Evolutionary conservation across 768 basidiomycete species (phyloP), one percentile per base, ranked within the genome.

Genomic region (Chiua virens): DNA sequence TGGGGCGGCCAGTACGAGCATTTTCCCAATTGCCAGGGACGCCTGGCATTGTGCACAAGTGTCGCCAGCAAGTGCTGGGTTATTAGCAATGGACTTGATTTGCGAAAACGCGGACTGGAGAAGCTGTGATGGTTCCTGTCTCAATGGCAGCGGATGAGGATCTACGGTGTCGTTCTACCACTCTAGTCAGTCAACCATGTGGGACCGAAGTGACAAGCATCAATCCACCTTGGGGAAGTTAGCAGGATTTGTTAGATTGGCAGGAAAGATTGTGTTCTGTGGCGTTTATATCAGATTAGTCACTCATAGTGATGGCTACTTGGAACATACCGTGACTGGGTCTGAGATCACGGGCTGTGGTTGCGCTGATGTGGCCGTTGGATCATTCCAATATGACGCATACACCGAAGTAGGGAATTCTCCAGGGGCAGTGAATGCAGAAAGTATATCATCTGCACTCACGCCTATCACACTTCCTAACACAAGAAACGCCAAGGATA

Each of bases 281-380:
- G 42, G 36, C 10, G 22, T 45, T 17, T 40, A 23, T 20, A 32
- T 49, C 7, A 50, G 49, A 38, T 42, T 22, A 38, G 9, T 47
- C 32, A 9, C 38, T 37, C 34, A 27, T 11, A 36, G 20, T 10
- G 34, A 40, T 32, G 30, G n/a, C 21, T 22, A 57, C 53, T 34
- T 38, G 42, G 50, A 44, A 62, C 71, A 38, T 42, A 86, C 87
- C 38, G 77, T 75, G 35, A 87, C 78, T 4, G 84, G 82, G 63
- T 88, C 86, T 25, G 85, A 80, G 37, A 89, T 76, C 25, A 87
- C 76, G 2, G 86, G 86, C 64, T 88, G 86, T 5, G 81, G 81
- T 64, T 89, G 87, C 1, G 74, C 80, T 21, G 79, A 78, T 4
- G 86, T 87, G 28, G 79, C 82, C 1, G 84, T 88, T 9, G 86